Evolutionary conservation across 2,329 filamentous ascomycete species (phyloP).

Genomic region (Fusarium sp.): DNA sequence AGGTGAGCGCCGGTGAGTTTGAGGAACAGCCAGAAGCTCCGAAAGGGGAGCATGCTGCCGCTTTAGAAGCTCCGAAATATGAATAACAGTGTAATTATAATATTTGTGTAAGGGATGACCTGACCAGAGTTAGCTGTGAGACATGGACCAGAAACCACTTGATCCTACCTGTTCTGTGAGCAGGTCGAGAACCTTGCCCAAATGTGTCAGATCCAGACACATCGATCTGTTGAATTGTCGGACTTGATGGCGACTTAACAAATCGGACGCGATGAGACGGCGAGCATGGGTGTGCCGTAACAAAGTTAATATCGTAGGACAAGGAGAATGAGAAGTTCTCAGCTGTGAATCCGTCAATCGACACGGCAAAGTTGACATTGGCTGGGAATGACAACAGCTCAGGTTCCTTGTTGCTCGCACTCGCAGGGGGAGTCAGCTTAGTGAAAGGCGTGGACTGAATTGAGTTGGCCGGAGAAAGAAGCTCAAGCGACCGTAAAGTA

Average conservation of each 20-base stretch:
- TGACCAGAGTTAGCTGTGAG: conserved; percentile 45
- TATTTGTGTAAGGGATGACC: conserved; percentile 73
- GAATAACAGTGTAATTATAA: conserved; percentile 70
- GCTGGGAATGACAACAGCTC: conserved; percentile 53
- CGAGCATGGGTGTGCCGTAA: conserved; percentile 74
- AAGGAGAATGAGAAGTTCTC: conserved; percentile 60
- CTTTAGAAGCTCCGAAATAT: conserved; percentile 67
- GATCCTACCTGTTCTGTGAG: conserved; percentile 60
- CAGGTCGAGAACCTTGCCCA: conserved; percentile 59
- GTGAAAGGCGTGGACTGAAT: conserved; percentile 59
- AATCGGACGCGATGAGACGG: conserved; percentile 68
- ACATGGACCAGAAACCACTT: not conserved
- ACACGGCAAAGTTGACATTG: conserved; percentile 51
- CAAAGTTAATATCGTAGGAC: conserved; percentile 71
- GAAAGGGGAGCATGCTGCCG: conserved; percentile 60
- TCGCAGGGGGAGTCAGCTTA: conserved; percentile 38
- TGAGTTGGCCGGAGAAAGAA: conserved; percentile 59
- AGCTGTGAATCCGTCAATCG: conserved; percentile 54
- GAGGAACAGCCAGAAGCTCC: conserved; percentile 56
- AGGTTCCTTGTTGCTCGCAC: conserved; percentile 43
- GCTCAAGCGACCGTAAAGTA: conserved; percentile 62
- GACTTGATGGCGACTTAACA: conserved; percentile 69
- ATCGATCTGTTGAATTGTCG: conserved; percentile 69
- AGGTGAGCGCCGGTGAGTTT: conserved; percentile 47
- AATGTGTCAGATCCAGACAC: conserved; percentile 59